Percentiles rank a stretch among this genome's conserved stretches.
These are phyloP conservation scores for Lentinus brumalis DNA, from an alignment of 768 basidiomycete species.

Conservation along the genomic window DNA sequence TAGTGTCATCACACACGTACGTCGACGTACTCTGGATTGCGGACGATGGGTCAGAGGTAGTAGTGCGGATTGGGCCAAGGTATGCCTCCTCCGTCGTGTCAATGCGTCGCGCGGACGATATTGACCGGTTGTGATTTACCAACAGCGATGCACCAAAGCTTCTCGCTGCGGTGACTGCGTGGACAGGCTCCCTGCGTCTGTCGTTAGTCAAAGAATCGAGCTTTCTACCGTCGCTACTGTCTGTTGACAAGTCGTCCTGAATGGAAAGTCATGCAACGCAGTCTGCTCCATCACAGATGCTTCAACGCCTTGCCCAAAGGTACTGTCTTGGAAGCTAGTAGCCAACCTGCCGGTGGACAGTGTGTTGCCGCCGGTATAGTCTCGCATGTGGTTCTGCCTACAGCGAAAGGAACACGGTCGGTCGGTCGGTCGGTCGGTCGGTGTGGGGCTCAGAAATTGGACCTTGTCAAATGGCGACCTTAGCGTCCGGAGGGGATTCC, in stretches of 20 bases:
- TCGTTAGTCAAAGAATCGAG: slow-evolving; percentile 33
- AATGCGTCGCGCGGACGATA: not conserved
- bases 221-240: slow-evolving; percentile 33
- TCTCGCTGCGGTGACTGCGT: slow-evolving; percentile 32
- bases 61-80: slow-evolving; percentile 46
- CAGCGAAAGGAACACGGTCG: too few species aligned
- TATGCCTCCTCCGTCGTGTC: slow-evolving; percentile 24
- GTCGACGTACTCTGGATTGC: slow-evolving; percentile 62
- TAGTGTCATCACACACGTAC: slow-evolving; percentile 50
- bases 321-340: too few species aligned
- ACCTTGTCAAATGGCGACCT: too few species aligned
- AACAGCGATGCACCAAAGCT: slow-evolving; percentile 33
- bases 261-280: too few species aligned
- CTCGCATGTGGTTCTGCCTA: too few species aligned
- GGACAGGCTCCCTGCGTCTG: slow-evolving; percentile 22
- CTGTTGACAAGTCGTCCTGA: slow-evolving; percentile 8
- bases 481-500: too few species aligned
- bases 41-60: slow-evolving; percentile 40
- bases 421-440: too few species aligned
- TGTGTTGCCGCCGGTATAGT: too few species aligned
- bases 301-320: too few species aligned
- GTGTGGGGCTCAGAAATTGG: too few species aligned
- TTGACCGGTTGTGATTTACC: not conserved
- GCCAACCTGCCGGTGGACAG: too few species aligned
- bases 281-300: too few species aligned